Evolutionary conservation across 192 early-diverging fungal species (phyloP).

Genomic region (Backusella liffmaniae): DNA sequence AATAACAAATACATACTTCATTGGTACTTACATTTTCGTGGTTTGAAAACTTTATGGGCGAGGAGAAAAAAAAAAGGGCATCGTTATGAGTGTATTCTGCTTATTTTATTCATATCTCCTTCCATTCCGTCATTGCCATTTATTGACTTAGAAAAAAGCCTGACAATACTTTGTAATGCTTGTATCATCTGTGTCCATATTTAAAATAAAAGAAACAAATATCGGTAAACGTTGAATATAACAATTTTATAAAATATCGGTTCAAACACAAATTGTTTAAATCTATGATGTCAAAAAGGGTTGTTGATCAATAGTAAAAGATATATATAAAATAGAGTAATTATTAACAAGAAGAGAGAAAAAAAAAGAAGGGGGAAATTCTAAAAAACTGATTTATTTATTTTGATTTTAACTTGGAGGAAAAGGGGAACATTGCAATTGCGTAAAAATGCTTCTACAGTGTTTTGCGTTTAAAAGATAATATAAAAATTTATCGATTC

Average conservation of each 20-base stretch:
- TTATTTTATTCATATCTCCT: background rate
- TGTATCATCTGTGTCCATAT: background rate
- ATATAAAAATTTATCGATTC: no score
- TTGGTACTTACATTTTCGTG: background rate
- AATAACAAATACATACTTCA: background rate
- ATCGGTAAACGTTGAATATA: background rate
- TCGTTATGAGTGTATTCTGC: background rate
- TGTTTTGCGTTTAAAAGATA: no score
- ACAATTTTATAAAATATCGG: background rate
- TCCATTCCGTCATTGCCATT: background rate
- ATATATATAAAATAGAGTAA: background rate
- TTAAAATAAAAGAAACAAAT: background rate
- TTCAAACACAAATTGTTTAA: background rate
- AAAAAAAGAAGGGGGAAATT: background rate
- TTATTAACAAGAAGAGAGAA: background rate
- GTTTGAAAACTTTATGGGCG: background rate
- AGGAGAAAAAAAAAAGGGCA: background rate
- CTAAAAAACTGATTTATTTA: background rate
- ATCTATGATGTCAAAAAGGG: background rate
- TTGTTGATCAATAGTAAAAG: background rate
- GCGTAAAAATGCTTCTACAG: background rate
- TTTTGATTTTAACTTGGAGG: slow-evolving; percentile 1
- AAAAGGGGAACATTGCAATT: background rate
- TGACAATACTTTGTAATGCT: background rate
- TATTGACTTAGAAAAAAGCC: background rate